A percentile compares a stretch with the other conserved stretches of the same genome.
Conservation (phyloP, 805 yeast species). For the Kodamaea laetipori region DNA sequence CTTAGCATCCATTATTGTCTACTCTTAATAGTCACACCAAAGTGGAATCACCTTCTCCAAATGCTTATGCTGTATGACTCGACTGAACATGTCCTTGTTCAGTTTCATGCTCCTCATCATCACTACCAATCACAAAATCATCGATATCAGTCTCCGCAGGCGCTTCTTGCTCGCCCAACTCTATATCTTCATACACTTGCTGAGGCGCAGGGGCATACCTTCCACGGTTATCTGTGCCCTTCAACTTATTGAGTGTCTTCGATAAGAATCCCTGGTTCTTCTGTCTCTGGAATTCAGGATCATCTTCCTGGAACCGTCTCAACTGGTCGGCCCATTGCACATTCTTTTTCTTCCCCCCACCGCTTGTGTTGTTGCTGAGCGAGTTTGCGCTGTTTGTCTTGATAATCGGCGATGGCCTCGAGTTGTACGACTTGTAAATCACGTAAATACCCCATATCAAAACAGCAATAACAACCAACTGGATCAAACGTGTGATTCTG, state of each 20-base stretch:
- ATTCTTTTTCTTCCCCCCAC: conserved; percentile 38
- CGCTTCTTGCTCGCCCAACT: conserved; percentile 26
- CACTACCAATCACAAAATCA: conserved; percentile 52
- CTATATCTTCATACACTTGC: conserved; percentile 27
- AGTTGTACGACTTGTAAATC: conserved; percentile 37
- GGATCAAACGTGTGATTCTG: conserved; percentile 40
- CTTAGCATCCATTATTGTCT: too few relatives aligned
- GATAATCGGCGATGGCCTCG: conserved; percentile 45
- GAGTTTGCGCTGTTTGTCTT: conserved; percentile 22
- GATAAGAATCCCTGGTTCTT: conserved; percentile 39
- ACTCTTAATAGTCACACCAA: too few relatives aligned
- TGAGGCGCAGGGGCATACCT: conserved; percentile 28
- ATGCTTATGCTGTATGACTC: conserved; percentile 3
- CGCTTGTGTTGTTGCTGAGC: conserved; percentile 16
- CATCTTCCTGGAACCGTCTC: conserved; percentile 36
- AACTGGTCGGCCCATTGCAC: conserved; percentile 52
- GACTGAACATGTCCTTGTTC: conserved; percentile 11
- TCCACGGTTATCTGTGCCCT: conserved; percentile 29
- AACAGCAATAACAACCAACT: conserved; percentile 39
- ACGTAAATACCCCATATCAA: conserved; percentile 45
- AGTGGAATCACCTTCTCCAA: too few relatives aligned
- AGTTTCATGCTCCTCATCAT: conserved; percentile 39
- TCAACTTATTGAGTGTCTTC: conserved; percentile 36
- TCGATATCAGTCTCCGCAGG: conserved; percentile 23
- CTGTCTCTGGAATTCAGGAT: conserved; percentile 21